Conservation (phyloP, 1,284 basidiomycete species). For the Cerioporus squamosus region DNA sequence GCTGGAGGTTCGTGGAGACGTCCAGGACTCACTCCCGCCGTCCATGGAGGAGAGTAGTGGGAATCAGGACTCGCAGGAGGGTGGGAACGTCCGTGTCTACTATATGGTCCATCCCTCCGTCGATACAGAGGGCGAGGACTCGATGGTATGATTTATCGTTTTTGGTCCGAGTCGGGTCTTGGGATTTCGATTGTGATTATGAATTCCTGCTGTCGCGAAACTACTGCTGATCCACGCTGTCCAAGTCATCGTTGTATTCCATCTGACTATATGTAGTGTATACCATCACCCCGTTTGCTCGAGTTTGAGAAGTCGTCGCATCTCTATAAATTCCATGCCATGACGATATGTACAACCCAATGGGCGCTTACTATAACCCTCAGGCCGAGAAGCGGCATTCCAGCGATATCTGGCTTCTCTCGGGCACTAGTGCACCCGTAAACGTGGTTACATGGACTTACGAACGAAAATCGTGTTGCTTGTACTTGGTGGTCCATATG, state of each 20-base stretch:
- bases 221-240: slow-evolving; percentile 18
- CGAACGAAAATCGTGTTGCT: too few species aligned
- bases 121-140: slow-evolving; percentile 62
- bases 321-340: background rate
- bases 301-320: background rate
- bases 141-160: slow-evolving; percentile 19
- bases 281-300: background rate
- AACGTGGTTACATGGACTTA: too few species aligned
- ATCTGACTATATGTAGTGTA: slow-evolving; percentile 10
- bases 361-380: slow-evolving; percentile 15
- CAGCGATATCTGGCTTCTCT: too few species aligned
- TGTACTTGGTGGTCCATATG: too few species aligned
- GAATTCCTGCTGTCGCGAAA: slow-evolving; percentile 8
- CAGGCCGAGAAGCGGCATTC: slow-evolving; percentile 23
- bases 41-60: slow-evolving; percentile 61
- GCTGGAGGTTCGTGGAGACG: slow-evolving; percentile 82
- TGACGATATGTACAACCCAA: background rate
- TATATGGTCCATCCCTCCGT: slow-evolving; percentile 86
- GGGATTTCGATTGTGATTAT: background rate
- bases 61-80: slow-evolving; percentile 53
- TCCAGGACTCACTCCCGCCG: slow-evolving; percentile 73
- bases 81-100: slow-evolving; percentile 67
- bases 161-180: background rate
- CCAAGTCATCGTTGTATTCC: slow-evolving; percentile 11
- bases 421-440: too few species aligned